Evolutionary conservation across 2,329 filamentous ascomycete species (phyloP), one percentile per base, ranked within the genome.

Genomic region (Hypoxylon sp.): DNA sequence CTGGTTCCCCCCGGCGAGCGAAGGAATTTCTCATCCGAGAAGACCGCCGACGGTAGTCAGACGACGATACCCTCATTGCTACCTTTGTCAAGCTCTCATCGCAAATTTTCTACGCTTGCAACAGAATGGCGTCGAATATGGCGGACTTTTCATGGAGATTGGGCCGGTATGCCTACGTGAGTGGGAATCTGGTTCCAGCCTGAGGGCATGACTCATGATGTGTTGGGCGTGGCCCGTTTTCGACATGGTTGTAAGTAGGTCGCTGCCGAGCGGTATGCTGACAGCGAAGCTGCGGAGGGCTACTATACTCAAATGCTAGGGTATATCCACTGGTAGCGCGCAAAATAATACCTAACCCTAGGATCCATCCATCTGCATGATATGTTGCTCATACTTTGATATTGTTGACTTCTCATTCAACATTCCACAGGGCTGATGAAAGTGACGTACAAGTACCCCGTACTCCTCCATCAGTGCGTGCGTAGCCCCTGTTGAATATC

Each of bases 131-230:
- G 44, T 42, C 50, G 44, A 42, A 44, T 54, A 50, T 30, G 49
- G 57, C 58, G 60, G 46, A 40, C 17, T 61, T 48, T 54, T 53
- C 56, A 33, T 64, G 49, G 57, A 62, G 51, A 53, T 70, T 66
- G 67, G 64, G 69, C 69, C 55, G 63, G 46, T 48, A 69, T 67
- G 57, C 63, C 63, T 50, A 33, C 50, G 42, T 40, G 44, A 65
- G 48, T 50, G 62, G 54, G 46, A 33, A 35, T 62, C 49, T 63
- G 30, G 66, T 31, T 64, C 40, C 33, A 65, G 37, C 49, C 53
- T 50, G 33, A 71, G 61, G 35, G n/a, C 42, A 67, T 72, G 69
- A 70, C 53, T 72, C 69, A 72, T 63, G 54, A 61, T 72, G 61
- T 44, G 69, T 63, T 71, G 69, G 60, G 61, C 48, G 55, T 58